Conservation (phyloP, 371 early-diverging fungal genomes). For the Massospora cicadina region DNA sequence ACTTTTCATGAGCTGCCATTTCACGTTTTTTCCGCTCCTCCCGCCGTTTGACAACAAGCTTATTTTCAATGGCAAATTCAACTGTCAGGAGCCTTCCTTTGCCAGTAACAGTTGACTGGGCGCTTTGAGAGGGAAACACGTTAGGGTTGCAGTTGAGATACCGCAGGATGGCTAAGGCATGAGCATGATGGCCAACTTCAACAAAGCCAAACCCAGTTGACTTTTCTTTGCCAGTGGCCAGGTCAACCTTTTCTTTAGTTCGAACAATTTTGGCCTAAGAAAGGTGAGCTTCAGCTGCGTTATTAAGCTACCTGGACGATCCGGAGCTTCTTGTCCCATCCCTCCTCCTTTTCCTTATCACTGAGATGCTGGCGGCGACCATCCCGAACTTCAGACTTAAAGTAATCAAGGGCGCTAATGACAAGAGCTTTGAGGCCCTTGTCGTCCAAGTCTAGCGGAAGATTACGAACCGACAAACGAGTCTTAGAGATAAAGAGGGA, state of each 20-base stretch:
- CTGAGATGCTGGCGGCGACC: conserved; percentile 44
- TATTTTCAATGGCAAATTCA: conserved; percentile 88
- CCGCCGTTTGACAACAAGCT: conserved; percentile 51
- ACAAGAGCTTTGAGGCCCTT: conserved; percentile 39
- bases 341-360: conserved; percentile 45
- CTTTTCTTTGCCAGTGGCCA: conserved; percentile 33
- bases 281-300: not conserved
- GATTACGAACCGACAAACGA: conserved; percentile 68
- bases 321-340: conserved; percentile 46
- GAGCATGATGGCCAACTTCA: conserved; percentile 68
- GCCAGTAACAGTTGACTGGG: not conserved
- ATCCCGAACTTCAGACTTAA: conserved; percentile 62
- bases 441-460: conserved; percentile 59
- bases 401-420: conserved; percentile 41
- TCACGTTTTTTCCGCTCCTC: conserved; percentile 19
- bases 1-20: not conserved
- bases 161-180: conserved; percentile 79
- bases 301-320: conserved; percentile 27
- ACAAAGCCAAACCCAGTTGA: conserved; percentile 88
- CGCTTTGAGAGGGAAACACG: conserved; percentile 22
- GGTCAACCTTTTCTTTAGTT: conserved; percentile 56
- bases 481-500: conserved; percentile 74
- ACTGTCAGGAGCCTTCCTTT: conserved; percentile 33
- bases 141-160: conserved; percentile 76
- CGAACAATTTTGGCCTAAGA: conserved; percentile 63